phyloP scores from a whole-genome alignment of 2,329 filamentous ascomycete genomes.

The Ophiostoma sp. region DNA sequence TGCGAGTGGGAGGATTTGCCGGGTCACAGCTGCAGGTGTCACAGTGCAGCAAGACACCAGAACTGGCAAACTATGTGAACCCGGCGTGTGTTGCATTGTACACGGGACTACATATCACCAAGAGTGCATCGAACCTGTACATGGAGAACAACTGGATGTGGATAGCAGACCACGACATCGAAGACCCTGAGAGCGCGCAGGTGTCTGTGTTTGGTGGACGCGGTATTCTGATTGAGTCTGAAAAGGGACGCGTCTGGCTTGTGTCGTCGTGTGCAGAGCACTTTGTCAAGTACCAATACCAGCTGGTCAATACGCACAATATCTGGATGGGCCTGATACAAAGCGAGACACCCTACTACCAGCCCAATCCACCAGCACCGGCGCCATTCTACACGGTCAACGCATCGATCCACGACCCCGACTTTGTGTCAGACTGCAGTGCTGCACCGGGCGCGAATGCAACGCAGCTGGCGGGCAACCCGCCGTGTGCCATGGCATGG shows the following conservation, averaged over 20 bases:
- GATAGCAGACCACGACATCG: conserved; percentile 49
- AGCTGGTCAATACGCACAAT: conserved; percentile 52
- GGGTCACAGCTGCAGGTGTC: conserved; percentile 63
- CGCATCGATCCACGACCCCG: conserved; percentile 40
- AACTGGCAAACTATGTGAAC: conserved; percentile 32
- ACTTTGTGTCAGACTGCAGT: conserved; percentile 44
- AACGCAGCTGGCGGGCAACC: conserved; percentile 26
- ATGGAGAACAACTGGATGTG: conserved; percentile 49
- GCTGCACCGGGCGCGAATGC: conserved; percentile 25
- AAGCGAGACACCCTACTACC: conserved; percentile 63
- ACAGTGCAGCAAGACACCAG: conserved; percentile 56
- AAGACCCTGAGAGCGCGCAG: conserved; percentile 34
- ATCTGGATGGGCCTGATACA: conserved; percentile 58
- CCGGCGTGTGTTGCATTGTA: conserved; percentile 37
- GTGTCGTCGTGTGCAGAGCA: conserved; percentile 58
- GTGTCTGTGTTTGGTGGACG: conserved; percentile 35
- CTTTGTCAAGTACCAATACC: conserved; percentile 58
- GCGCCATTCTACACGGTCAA: conserved; percentile 44
- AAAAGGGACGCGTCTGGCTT: conserved; percentile 47
- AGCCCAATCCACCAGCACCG: conserved; percentile 52
- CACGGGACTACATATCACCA: conserved; percentile 42
- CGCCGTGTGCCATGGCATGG: conserved; percentile 55
- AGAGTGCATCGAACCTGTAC: conserved; percentile 36
- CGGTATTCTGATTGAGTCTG: conserved; percentile 37
- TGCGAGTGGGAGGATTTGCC: conserved; percentile 65